Conservation (phyloP, 192 early-diverging fungal genomes). For the Coemansia sp. region DNA sequence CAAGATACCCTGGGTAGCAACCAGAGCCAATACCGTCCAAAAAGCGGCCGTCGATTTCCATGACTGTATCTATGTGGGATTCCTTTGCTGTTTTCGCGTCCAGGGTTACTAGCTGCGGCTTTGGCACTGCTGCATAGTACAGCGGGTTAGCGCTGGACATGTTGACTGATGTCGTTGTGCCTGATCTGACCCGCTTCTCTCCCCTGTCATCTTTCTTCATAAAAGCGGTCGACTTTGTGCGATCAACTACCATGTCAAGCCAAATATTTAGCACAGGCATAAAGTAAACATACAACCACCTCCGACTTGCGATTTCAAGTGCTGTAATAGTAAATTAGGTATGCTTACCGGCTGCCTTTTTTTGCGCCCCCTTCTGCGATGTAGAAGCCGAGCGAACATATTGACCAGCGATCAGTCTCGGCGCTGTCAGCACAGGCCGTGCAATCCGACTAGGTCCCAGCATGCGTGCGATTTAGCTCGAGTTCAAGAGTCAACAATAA, state of each 20-base stretch:
- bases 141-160: constrained; percentile 30
- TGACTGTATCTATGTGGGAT: constrained; percentile 20
- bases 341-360: constrained; percentile 1
- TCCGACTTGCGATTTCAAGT: background rate
- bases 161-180: constrained; percentile 40
- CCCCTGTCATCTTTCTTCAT: constrained; percentile 18
- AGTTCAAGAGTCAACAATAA: background rate
- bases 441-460: constrained; percentile 15
- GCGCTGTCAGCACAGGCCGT: constrained; percentile 11
- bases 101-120: constrained; percentile 9
- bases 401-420: background rate
- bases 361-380: background rate
- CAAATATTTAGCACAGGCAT: no score
- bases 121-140: constrained; percentile 27
- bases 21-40: constrained; percentile 32
- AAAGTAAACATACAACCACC: background rate
- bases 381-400: background rate
- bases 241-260: constrained; percentile 25
- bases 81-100: constrained; percentile 23
- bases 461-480: constrained; percentile 5
- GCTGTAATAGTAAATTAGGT: constrained; percentile 12
- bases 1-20: constrained; percentile 32
- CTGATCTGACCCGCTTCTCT: constrained; percentile 21
- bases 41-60: constrained; percentile 26
- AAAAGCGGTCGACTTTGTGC: constrained; percentile 43